Percentiles rank a stretch among this genome's conserved stretches.
phyloP scores from a whole-genome alignment of 2,329 filamentous ascomycete species.

The Fusarium subtropicale region DNA sequence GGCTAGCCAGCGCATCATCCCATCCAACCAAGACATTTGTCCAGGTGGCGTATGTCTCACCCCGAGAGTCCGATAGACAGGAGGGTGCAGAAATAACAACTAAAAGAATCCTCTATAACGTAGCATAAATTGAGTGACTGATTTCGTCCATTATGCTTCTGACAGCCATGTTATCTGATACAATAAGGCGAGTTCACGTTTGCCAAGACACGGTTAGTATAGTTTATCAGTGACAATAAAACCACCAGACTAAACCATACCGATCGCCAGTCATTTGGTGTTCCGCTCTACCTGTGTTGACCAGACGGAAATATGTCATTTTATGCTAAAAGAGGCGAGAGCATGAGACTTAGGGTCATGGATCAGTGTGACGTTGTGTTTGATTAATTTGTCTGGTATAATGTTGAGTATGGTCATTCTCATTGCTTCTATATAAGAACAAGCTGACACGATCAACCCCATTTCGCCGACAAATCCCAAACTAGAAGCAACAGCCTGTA shows the following conservation, averaged over 20 bases:
- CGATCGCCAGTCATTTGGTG: not conserved
- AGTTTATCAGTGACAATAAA: not conserved
- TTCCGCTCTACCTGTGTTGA: not conserved
- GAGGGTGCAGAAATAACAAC: not conserved
- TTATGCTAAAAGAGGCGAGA: not conserved
- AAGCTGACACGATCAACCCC: not conserved
- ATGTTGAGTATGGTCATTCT: not conserved
- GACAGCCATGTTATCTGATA: not conserved
- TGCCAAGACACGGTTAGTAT: not conserved
- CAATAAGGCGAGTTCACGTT: not conserved
- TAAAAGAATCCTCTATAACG: not conserved
- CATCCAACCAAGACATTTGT: constrained; percentile 12
- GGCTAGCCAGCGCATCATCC: not conserved
- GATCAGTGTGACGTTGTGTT: no score
- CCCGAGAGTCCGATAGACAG: not conserved
- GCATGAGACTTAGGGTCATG: no score
- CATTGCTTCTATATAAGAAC: not conserved
- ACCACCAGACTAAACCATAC: not conserved
- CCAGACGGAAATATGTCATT: not conserved
- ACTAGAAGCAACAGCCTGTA: fast-evolving
- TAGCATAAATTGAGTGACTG: not conserved
- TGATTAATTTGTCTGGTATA: no score
- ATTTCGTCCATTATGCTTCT: not conserved
- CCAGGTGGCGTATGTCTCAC: constrained; percentile 28
- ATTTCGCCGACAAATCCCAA: no score